phyloP scores from a whole-genome alignment of 164 flowering plant genomes.

The Saururus chinensis region DNA sequence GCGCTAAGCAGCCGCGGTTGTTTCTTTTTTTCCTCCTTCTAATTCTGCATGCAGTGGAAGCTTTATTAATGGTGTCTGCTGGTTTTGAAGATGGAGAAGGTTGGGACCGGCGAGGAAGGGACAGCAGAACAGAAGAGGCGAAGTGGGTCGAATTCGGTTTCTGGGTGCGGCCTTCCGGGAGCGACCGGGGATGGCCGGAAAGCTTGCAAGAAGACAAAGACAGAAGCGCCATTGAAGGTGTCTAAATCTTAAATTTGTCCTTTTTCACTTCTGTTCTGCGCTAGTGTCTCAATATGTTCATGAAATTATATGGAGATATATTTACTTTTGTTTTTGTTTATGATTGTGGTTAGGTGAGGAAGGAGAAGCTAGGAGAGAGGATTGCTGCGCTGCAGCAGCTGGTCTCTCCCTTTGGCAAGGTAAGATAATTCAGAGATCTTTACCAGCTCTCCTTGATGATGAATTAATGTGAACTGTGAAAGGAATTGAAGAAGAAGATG shows the following conservation, averaged over 20 bases:
- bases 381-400: slow-evolving; percentile 75
- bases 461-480: background rate
- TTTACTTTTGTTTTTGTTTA: background rate
- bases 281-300: no score
- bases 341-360: slow-evolving; percentile 33
- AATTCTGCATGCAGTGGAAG: background rate
- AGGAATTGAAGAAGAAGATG: no score
- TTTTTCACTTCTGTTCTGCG: background rate
- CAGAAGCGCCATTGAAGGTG: slow-evolving; percentile 37
- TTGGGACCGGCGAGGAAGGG: slow-evolving; percentile 5
- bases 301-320: background rate
- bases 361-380: slow-evolving; percentile 80
- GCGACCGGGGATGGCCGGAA: no score
- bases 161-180: no score
- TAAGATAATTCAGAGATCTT: slow-evolving; percentile 2
- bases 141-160: no score
- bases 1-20: background rate
- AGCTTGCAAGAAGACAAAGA: slow-evolving; percentile 26
- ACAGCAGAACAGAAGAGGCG: slow-evolving; percentile 25
- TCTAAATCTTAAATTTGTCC: background rate
- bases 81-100: slow-evolving; percentile 3
- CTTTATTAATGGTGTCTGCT: background rate
- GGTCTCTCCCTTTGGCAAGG: slow-evolving; percentile 93
- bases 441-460: no score
- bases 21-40: background rate